A percentile compares a stretch with the other conserved stretches of the same genome.
These are phyloP conservation scores for Moesziomyces globuligerus DNA, from an alignment of 1,284 basidiomycete genomes.

Conservation along the genomic window DNA sequence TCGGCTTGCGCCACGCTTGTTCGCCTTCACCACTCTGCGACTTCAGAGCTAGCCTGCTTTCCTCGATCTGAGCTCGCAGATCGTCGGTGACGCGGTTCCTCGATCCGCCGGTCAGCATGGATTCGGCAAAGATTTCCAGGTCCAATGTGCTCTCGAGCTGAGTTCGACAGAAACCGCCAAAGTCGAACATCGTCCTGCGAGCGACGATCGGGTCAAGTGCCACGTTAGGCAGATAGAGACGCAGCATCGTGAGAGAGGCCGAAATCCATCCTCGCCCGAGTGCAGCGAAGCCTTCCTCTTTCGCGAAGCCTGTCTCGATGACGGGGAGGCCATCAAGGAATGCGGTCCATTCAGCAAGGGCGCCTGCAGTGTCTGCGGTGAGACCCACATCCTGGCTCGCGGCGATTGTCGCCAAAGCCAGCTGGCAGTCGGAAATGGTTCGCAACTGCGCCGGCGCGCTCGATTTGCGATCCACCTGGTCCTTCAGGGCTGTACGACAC, in stretches of 20 bases:
- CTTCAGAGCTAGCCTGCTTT: conserved; percentile 18
- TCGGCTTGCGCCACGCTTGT: conserved; percentile 61
- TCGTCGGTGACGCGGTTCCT: conserved; percentile 70
- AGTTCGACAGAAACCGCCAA: conserved; percentile 68
- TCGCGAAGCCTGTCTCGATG: background rate
- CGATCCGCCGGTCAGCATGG: conserved; percentile 74
- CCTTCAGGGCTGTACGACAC: conserved; percentile 23
- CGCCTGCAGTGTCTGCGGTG: conserved; percentile 12
- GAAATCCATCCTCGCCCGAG: conserved; percentile 76
- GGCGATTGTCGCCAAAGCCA: conserved; percentile 10
- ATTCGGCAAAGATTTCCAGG: conserved; percentile 75
- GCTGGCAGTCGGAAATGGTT: conserved; percentile 4
- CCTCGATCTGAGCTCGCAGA: conserved; percentile 49
- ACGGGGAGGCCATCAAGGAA: conserved; percentile 9
- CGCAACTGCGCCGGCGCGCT: conserved; percentile 14
- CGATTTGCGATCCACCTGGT: conserved; percentile 6
- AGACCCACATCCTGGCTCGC: conserved; percentile 8
- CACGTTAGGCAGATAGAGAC: conserved; percentile 83
- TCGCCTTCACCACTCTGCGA: conserved; percentile 11
- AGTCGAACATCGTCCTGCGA: conserved; percentile 72
- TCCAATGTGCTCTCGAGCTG: conserved; percentile 72
- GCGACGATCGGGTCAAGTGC: conserved; percentile 88
- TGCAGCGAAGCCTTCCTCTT: conserved; percentile 1
- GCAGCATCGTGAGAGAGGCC: conserved; percentile 74
- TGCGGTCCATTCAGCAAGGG: conserved; percentile 18